Evolutionary conservation across 805 yeast genomes (phyloP), one percentile per base, ranked within the genome.

Genomic region (Starmerella roubikii): DNA sequence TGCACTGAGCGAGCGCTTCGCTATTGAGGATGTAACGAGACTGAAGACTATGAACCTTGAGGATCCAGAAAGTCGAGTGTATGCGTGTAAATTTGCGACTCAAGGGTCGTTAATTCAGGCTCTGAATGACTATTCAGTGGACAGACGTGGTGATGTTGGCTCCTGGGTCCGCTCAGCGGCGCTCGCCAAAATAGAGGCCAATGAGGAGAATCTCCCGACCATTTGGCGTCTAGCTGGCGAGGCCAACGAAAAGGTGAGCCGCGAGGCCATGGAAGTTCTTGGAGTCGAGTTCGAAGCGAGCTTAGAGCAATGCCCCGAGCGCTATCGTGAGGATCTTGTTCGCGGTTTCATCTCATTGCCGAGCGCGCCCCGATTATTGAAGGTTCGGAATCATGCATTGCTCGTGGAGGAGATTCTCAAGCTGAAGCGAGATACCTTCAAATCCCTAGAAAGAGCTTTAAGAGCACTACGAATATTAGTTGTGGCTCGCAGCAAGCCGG

Each of bases 71-170:
- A 36, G 45, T 35, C 44, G 54, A 0, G 44, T 45, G 3, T 18
- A 35, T 20, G 54, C 48, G 6, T 17, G 24, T 27, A 32, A 9
- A 37, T 40, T 11, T 25, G 16, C 3, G 11, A 21, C 2, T 12
- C 10, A 13, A n/a, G 42, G 18, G 24, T 17, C 9, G 17, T 27
- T 47, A 1, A 32, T 66, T 1, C 47, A 45, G 1, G 68, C 72
- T 25, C 56, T 88, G 12, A 76, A 78, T 45, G 95, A 86, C 50
- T 84, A 85, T 54, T 72, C 93, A 0, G 60, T 70, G 2, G 80
- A 88, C 0, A 72, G 72, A 21, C 79, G 82, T 52, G 97, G 97
- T 9, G 97, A 86, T 59, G 86, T 85, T n/a, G 97, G 97, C 2
- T 72, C 82, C 34, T 69, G 74, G 49, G 69, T 84, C 1, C 61